A percentile compares a stretch with the other conserved stretches of the same genome.
Evolutionary conservation across 2,329 filamentous ascomycete species (phyloP).

Genomic region (Penicillium fuscoglaucum): DNA sequence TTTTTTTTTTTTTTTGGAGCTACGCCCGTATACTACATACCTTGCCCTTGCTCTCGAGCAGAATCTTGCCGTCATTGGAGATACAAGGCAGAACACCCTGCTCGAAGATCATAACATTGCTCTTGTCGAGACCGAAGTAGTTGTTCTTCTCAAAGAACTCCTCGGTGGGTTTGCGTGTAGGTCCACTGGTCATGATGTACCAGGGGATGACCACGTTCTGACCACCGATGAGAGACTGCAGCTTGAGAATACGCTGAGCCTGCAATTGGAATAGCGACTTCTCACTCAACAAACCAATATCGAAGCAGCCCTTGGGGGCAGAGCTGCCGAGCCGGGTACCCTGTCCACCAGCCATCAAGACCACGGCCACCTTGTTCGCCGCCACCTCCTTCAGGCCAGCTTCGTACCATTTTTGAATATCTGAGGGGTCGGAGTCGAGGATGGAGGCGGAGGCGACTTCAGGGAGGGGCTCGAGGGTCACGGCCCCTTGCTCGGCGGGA

Average conservation of each 20-base stretch:
- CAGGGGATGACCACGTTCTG: slow-evolving; percentile 73
- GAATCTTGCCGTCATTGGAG: slow-evolving; percentile 94
- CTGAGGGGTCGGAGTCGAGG: slow-evolving; percentile 77
- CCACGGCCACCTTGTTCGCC: slow-evolving; percentile 73
- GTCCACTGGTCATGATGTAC: slow-evolving; percentile 99
- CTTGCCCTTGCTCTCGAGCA: slow-evolving; percentile 86
- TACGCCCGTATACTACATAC: slow-evolving; percentile 40
- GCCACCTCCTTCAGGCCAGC: slow-evolving; percentile 65
- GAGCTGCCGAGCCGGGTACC: slow-evolving; percentile 93
- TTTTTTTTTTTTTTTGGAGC: neutral
- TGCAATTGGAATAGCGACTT: slow-evolving; percentile 98
- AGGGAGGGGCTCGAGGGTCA: slow-evolving; percentile 80
- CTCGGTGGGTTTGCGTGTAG: slow-evolving; percentile 88
- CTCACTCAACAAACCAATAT: slow-evolving; percentile 87
- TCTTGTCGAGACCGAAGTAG: slow-evolving; percentile 84
- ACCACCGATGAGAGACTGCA: slow-evolving; percentile 74
- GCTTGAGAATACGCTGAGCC: slow-evolving; percentile 85
- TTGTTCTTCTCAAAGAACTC: slow-evolving; percentile 85
- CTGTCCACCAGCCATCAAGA: slow-evolving; percentile 96
- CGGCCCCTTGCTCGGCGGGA: slow-evolving; percentile 52
- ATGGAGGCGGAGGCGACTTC: slow-evolving; percentile 84
- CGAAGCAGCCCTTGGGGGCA: slow-evolving; percentile 94
- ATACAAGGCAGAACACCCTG: slow-evolving; percentile 96
- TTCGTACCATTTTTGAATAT: slow-evolving; percentile 82
- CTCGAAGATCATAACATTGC: slow-evolving; percentile 91